Conservation (phyloP, 805 yeast species). For the Metahyphopichia silvanorum region DNA sequence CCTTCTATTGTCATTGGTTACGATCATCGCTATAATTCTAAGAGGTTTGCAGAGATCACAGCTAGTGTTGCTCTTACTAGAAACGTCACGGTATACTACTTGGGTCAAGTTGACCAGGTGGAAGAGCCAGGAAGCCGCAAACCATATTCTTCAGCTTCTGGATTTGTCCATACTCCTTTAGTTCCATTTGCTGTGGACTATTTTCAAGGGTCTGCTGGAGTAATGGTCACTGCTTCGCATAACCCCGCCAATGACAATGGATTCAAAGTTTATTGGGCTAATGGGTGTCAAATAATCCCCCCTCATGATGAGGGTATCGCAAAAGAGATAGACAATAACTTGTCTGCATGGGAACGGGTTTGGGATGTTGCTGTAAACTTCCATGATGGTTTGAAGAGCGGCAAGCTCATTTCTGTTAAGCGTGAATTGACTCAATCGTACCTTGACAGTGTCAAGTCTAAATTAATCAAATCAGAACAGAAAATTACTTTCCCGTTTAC, state of each 20-base stretch:
- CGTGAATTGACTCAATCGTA: constrained; percentile 43
- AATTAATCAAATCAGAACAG: constrained; percentile 25
- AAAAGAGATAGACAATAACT: constrained; percentile 52
- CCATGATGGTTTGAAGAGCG: constrained; percentile 12
- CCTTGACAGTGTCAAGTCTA: constrained; percentile 17
- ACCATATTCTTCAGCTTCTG: too few species aligned
- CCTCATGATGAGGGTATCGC: constrained; percentile 85
- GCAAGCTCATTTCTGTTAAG: constrained; percentile 38
- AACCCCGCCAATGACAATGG: constrained; percentile 88
- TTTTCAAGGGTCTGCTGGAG: constrained; percentile 68
- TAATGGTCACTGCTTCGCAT: constrained; percentile 91
- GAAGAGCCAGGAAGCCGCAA: constrained; percentile 4
- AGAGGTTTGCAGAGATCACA: constrained; percentile 72
- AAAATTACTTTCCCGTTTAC: constrained; percentile 48
- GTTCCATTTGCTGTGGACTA: constrained; percentile 84
- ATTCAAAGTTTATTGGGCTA: constrained; percentile 87
- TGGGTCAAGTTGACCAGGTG: constrained; percentile 37
- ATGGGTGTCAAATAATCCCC: constrained; percentile 94
- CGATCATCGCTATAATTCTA: constrained; percentile 85
- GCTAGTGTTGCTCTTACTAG: constrained; percentile 66
- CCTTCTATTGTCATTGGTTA: constrained; percentile 73
- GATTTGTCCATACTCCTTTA: constrained; percentile 84
- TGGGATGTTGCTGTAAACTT: constrained; percentile 45
- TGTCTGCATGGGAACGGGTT: constrained; percentile 55
- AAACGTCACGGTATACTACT: constrained; percentile 68